phyloP scores from a whole-genome alignment of 139 green algal species.

The Nannochloris sp. region DNA sequence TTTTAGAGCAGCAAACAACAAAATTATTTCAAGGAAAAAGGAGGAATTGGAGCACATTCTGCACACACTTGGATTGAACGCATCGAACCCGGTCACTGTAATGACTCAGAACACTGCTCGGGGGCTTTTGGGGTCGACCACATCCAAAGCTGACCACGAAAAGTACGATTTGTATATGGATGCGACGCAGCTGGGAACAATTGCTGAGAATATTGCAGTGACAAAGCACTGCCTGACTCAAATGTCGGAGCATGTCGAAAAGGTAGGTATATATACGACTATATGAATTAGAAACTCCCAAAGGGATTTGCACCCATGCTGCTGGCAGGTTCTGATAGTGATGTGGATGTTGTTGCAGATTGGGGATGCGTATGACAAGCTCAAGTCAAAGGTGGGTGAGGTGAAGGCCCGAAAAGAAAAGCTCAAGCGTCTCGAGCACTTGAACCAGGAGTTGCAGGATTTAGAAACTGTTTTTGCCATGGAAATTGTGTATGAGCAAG shows the following conservation, averaged over 20 bases:
- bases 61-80: conserved; percentile 26
- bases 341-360: neutral
- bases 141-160: conserved; percentile 22
- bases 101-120: conserved; percentile 45
- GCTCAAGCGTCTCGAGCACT: conserved; percentile 1
- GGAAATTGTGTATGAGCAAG: neutral
- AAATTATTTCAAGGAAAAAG: conserved; percentile 7
- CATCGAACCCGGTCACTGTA: conserved; percentile 31
- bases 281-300: neutral
- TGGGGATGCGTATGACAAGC: neutral
- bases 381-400: neutral
- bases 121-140: conserved; percentile 43
- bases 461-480: neutral
- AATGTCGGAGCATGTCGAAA: conserved; percentile 9
- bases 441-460: neutral
- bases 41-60: conserved; percentile 33
- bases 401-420: neutral
- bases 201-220: conserved; percentile 11
- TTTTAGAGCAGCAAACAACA: conserved; percentile 19
- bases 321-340: too few relatives aligned
- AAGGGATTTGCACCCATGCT: too few relatives aligned
- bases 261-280: neutral
- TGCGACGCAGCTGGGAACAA: conserved; percentile 43
- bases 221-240: conserved; percentile 13
- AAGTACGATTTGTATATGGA: conserved; percentile 71